A percentile compares a stretch with the other conserved stretches of the same genome.
phyloP scores from a whole-genome alignment of 768 basidiomycete genomes.

The Thelephora ganbajun region DNA sequence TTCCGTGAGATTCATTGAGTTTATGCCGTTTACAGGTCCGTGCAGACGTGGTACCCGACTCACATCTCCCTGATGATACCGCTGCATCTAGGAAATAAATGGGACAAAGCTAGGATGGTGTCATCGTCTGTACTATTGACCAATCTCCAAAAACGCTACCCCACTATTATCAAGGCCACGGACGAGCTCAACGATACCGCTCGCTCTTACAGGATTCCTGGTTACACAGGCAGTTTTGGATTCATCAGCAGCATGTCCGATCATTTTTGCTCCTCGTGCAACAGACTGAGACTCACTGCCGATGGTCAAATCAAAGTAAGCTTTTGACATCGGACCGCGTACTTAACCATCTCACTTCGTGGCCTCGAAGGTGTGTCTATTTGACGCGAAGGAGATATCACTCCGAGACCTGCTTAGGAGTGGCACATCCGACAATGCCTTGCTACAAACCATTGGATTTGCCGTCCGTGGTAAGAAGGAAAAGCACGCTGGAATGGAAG shows the following conservation, averaged over 20 bases:
- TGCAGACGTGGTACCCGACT: constrained; percentile 1
- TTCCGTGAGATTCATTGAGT: constrained; percentile 81
- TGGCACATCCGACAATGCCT: constrained; percentile 47
- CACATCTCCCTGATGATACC: constrained; percentile 1
- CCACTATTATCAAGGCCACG: constrained; percentile 37
- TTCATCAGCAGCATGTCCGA: constrained; percentile 93
- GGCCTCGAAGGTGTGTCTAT: constrained; percentile 81
- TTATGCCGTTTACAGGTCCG: constrained; percentile 85
- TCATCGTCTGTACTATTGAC: constrained; percentile 53
- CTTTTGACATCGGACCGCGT: background rate
- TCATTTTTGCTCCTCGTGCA: constrained; percentile 81
- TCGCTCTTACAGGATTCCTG: constrained; percentile 62
- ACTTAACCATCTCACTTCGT: background rate
- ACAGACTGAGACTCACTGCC: constrained; percentile 73
- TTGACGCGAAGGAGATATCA: constrained; percentile 74
- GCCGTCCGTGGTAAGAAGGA: constrained; percentile 62
- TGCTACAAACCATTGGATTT: constrained; percentile 44
- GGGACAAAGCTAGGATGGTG: constrained; percentile 74
- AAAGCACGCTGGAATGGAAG: constrained; percentile 77
- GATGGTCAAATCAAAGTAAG: constrained; percentile 80
- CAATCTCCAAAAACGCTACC: constrained; percentile 32
- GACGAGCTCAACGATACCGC: constrained; percentile 73
- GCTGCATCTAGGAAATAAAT: constrained; percentile 54
- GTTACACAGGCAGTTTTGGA: constrained; percentile 57
- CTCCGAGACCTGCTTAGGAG: constrained; percentile 60